Percentiles rank a stretch among this genome's conserved stretches.
These are phyloP conservation scores for Elongisporangium prolatum DNA, from an alignment of 352 stramenopile genomes.

Conservation along the genomic window DNA sequence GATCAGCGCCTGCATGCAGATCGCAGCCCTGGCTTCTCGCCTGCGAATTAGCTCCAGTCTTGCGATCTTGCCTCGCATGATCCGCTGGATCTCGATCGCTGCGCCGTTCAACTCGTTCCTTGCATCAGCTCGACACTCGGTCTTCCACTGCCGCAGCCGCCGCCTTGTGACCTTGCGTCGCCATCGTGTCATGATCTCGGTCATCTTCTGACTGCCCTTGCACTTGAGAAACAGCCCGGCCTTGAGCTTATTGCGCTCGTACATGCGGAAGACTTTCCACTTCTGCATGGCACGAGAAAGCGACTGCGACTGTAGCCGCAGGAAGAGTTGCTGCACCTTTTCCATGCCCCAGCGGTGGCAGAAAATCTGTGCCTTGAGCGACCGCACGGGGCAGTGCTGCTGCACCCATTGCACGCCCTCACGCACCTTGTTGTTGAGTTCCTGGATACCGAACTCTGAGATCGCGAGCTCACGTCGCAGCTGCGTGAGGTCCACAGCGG, in stretches of 20 bases:
- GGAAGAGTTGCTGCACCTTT: constrained; percentile 74
- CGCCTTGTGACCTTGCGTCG: constrained; percentile 41
- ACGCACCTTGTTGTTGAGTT: constrained; percentile 64
- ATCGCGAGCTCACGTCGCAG: constrained; percentile 73
- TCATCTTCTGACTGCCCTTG: constrained; percentile 72
- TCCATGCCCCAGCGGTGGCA: constrained; percentile 83
- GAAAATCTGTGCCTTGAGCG: constrained; percentile 79
- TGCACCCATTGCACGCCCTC: constrained; percentile 86
- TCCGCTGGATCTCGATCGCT: constrained; percentile 68
- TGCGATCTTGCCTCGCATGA: constrained; percentile 43
- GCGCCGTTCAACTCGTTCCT: constrained; percentile 56
- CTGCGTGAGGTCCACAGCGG: constrained; percentile 42
- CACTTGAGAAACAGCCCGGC: constrained; percentile 81
- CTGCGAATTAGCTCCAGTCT: constrained; percentile 18
- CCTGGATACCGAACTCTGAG: constrained; percentile 72
- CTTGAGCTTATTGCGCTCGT: constrained; percentile 72
- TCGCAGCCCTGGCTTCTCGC: constrained; percentile 23
- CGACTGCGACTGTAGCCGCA: constrained; percentile 63
- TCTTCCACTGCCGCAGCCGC: constrained; percentile 49
- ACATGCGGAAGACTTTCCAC: constrained; percentile 62
- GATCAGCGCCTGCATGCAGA: constrained; percentile 44
- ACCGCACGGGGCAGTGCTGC: constrained; percentile 74
- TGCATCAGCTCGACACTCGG: constrained; percentile 34
- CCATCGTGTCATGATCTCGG: constrained; percentile 61
- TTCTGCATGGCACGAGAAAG: constrained; percentile 64